These are phyloP conservation scores for Passiflora organensis DNA, from an alignment of 345 rosid genomes.

Conservation along the genomic window DNA sequence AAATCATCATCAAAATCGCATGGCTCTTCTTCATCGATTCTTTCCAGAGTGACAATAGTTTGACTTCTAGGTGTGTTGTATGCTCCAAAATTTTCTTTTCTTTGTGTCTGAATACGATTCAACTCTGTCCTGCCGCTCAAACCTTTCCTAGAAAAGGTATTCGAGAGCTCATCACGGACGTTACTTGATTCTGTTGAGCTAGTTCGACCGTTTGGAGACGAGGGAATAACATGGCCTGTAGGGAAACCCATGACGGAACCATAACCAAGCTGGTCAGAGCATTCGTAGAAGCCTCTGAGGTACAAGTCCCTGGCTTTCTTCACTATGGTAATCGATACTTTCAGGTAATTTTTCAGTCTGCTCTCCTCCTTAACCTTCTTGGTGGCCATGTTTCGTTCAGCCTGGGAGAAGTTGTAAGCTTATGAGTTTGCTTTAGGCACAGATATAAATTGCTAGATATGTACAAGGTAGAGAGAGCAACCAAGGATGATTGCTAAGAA, in stretches of 20 bases:
- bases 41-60: constrained; percentile 43
- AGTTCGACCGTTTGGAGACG: constrained; percentile 53
- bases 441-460: too few species aligned
- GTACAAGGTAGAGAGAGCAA: too few species aligned
- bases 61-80: constrained; percentile 31
- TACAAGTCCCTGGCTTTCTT: constrained; percentile 48
- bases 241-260: constrained; percentile 41
- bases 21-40: constrained; percentile 70
- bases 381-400: constrained; percentile 8
- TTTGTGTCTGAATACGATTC: not conserved
- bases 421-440: too few species aligned
- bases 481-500: too few species aligned
- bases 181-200: constrained; percentile 27
- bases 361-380: constrained; percentile 19
- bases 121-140: constrained; percentile 2
- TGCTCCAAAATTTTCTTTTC: not conserved
- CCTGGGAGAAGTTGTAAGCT: too few species aligned
- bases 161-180: constrained; percentile 37
- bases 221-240: constrained; percentile 21
- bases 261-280: constrained; percentile 35
- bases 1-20: constrained; percentile 48
- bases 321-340: constrained; percentile 43
- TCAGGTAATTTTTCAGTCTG: constrained; percentile 35
- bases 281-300: constrained; percentile 52
- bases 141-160: constrained; percentile 44